Percentiles rank a stretch among this genome's conserved stretches.
phyloP scores from a whole-genome alignment of 2,329 filamentous ascomycete genomes.

The Colletotrichum shisoi region DNA sequence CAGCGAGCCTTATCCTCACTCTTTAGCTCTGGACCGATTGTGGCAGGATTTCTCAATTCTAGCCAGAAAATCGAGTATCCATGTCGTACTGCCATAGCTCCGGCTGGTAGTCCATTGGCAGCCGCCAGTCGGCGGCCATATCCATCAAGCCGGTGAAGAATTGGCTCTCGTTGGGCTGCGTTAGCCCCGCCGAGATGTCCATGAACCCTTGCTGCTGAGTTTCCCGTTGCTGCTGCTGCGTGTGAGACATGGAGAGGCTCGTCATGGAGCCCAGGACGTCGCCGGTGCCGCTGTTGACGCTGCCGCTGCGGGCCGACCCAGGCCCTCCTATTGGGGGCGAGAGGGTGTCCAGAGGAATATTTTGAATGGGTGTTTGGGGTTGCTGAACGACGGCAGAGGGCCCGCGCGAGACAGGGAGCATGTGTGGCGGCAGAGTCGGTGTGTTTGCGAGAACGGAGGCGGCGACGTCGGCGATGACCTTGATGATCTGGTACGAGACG shows the following conservation, averaged over 20 bases:
- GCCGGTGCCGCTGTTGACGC: constrained; percentile 4
- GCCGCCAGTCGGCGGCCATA: constrained; percentile 30
- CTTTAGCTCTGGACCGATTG: neutral
- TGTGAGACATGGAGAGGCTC: constrained; percentile 29
- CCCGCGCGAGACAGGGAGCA: constrained; percentile 18
- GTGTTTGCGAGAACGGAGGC: constrained; percentile 34
- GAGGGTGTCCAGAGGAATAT: constrained; percentile 2
- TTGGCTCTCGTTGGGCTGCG: constrained; percentile 1
- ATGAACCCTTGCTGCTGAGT: constrained; percentile 4
- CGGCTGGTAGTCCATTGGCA: constrained; percentile 35
- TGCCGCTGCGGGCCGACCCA: constrained; percentile 6
- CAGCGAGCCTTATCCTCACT: constrained; percentile 12
- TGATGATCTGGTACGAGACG: constrained; percentile 27
- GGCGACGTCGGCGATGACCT: constrained; percentile 29
- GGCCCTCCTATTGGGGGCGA: constrained; percentile 1
- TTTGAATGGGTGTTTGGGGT: neutral
- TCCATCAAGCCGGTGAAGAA: constrained; percentile 25
- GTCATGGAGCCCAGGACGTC: constrained; percentile 26
- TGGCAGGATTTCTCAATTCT: constrained; percentile 9
- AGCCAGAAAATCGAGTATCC: constrained; percentile 7
- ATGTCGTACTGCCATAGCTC: constrained; percentile 31
- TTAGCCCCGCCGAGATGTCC: neutral
- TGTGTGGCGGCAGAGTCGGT: constrained; percentile 31
- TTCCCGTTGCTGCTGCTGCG: constrained; percentile 18
- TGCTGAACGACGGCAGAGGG: neutral